A percentile compares a stretch with the other conserved stretches of the same genome.
Conservation (phyloP, 2,329 filamentous ascomycete genomes). For the Ramularia endophylla region DNA sequence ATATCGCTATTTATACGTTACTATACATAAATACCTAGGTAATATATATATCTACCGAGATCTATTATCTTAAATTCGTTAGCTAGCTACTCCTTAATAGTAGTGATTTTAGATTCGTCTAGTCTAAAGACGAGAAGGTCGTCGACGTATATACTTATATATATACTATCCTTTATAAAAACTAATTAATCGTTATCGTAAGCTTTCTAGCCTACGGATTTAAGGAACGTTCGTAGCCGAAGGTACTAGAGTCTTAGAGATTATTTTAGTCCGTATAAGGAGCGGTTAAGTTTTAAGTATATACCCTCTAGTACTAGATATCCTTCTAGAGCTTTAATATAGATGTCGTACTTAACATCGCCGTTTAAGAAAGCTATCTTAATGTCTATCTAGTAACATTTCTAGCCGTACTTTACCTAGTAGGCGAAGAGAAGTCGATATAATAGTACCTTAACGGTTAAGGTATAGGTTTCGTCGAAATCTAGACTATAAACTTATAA, state of each 20-base stretch:
- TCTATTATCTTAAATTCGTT: constrained; percentile 11
- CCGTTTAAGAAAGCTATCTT: constrained; percentile 9
- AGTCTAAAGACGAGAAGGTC: constrained; percentile 10
- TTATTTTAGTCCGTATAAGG: constrained; percentile 8
- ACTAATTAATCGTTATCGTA: constrained; percentile 6
- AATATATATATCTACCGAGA: constrained; percentile 6
- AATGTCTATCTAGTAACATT: too few relatives aligned
- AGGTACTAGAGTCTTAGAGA: constrained; percentile 7
- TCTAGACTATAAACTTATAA: constrained; percentile 7
- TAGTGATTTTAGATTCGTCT: constrained; percentile 1
- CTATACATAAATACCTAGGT: constrained; percentile 6
- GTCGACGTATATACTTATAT: constrained; percentile 10
- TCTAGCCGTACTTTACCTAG: constrained; percentile 4
- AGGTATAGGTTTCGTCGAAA: constrained; percentile 7
- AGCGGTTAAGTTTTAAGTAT: constrained; percentile 3
- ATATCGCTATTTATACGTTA: not conserved
- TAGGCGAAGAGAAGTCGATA: constrained; percentile 5
- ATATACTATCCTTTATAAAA: constrained; percentile 5
- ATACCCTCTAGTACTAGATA: constrained; percentile 1
- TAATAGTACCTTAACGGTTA: constrained; percentile 5
- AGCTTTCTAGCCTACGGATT: constrained; percentile 1
- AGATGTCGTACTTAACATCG: constrained; percentile 7
- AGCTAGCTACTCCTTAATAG: constrained; percentile 1
- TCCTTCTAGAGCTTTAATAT: constrained; percentile 9
- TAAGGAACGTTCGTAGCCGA: constrained; percentile 1